Evolutionary conservation across 2,329 filamentous ascomycete species (phyloP).

Genomic region (Monosporascus cannonballus): DNA sequence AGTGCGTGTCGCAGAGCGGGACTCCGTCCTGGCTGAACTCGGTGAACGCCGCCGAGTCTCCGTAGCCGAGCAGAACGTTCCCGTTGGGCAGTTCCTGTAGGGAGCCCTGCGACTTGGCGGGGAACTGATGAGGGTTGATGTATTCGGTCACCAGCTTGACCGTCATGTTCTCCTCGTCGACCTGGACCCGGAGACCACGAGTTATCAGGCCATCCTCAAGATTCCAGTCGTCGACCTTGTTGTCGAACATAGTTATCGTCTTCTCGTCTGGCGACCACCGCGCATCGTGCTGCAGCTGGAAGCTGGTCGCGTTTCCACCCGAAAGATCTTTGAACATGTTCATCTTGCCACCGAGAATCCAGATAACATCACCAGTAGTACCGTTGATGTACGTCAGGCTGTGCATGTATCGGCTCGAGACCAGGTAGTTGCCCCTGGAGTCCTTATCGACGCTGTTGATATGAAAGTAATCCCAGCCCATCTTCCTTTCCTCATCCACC

Average conservation of each 20-base stretch:
- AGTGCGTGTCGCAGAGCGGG: conserved; percentile 16
- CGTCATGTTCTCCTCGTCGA: conserved; percentile 28
- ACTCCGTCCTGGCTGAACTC: conserved; percentile 20
- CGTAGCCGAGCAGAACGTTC: conserved; percentile 38
- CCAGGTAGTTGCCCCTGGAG: conserved; percentile 33
- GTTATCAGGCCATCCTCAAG: conserved; percentile 6
- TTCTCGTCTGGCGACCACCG: conserved; percentile 32
- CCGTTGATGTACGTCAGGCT: conserved; percentile 37
- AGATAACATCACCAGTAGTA: conserved; percentile 38
- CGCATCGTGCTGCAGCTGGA: conserved; percentile 47
- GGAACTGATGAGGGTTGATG: conserved; percentile 31
- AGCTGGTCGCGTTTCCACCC: conserved; percentile 36
- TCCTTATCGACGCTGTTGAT: conserved; percentile 49
- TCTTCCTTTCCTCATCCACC: conserved; percentile 30
- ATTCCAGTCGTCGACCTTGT: conserved; percentile 33
- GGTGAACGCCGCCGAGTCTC: conserved; percentile 21
- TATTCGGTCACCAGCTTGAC: conserved; percentile 30
- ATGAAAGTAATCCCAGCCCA: conserved; percentile 48
- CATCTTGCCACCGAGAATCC: conserved; percentile 42
- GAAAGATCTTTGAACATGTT: conserved; percentile 36
- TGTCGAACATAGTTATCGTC: conserved; percentile 35
- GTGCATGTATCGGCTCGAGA: conserved; percentile 35
- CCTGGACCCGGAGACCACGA: conserved; percentile 26
- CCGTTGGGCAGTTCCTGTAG: conserved; percentile 36
- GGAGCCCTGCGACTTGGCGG: conserved; percentile 36